A percentile compares a stretch with the other conserved stretches of the same genome.
phyloP scores from a whole-genome alignment of 2,329 filamentous ascomycete species.

The Ophiostoma himal-ulmi region DNA sequence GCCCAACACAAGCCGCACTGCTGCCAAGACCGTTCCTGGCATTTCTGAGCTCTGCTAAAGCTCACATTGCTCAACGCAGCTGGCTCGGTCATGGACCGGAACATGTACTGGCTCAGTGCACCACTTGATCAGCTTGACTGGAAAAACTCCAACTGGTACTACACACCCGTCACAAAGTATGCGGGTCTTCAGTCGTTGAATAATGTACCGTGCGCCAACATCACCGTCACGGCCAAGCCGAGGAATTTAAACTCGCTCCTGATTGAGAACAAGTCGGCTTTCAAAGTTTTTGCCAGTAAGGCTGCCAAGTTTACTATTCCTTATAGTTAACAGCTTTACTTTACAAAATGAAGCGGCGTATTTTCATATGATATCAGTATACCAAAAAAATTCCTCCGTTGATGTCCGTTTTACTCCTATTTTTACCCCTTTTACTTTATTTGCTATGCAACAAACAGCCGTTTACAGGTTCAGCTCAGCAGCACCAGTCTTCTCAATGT shows the following conservation, averaged over 20 bases:
- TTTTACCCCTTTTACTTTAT: background rate
- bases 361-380: background rate
- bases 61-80: background rate
- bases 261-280: background rate
- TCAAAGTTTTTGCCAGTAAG: background rate
- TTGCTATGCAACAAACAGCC: background rate
- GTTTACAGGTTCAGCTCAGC: slow-evolving; percentile 22
- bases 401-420: background rate
- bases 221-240: background rate
- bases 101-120: background rate
- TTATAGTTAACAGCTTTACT: background rate
- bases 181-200: background rate
- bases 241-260: background rate
- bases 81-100: background rate
- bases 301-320: background rate
- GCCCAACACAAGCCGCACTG: background rate
- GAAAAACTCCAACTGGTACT: background rate
- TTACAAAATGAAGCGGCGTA: background rate
- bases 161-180: background rate
- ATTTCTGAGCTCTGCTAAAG: background rate
- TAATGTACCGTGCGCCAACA: background rate
- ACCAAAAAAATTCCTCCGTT: background rate
- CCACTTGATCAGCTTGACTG: background rate
- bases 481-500: slow-evolving; percentile 19
- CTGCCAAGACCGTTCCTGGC: background rate